Percentiles rank a stretch among this genome's conserved stretches.
These are phyloP conservation scores for Phoma sp. DNA, from an alignment of 2,329 filamentous ascomycete species.

Conservation along the genomic window DNA sequence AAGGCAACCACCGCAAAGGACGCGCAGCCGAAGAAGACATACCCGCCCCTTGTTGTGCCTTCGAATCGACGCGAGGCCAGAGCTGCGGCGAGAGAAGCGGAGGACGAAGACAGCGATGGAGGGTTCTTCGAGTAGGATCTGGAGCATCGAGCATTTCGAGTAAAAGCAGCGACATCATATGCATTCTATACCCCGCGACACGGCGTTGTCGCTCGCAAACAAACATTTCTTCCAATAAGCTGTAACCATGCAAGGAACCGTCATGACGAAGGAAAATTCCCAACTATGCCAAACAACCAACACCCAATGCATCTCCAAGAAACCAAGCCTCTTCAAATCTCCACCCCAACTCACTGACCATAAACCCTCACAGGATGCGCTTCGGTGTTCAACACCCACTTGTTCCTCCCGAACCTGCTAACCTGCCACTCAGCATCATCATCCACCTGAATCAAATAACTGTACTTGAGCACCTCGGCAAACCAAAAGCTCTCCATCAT, in stretches of 20 bases:
- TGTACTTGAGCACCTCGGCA: constrained; percentile 86
- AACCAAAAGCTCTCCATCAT: constrained; percentile 89
- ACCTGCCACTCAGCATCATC: constrained; percentile 67
- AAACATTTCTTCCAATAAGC: neutral
- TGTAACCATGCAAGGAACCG: neutral
- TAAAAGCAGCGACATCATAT: constrained; percentile 1
- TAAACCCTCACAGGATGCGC: constrained; percentile 64
- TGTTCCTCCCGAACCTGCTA: constrained; percentile 55
- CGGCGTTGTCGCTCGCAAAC: neutral
- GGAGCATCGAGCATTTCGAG: neutral
- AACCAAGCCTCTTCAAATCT: neutral
- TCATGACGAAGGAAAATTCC: neutral
- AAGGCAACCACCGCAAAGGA: constrained; percentile 24
- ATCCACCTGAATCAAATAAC: constrained; percentile 71
- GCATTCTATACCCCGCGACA: constrained; percentile 27
- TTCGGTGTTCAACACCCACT: constrained; percentile 70
- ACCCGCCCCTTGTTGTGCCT: constrained; percentile 15
- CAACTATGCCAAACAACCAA: neutral
- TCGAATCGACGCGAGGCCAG: constrained; percentile 32
- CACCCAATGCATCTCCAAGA: neutral
- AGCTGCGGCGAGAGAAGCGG: constrained; percentile 24
- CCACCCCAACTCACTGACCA: constrained; percentile 3
- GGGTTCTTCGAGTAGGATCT: constrained; percentile 46
- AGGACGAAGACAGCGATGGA: constrained; percentile 46
- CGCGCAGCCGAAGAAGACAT: constrained; percentile 23